Percentiles rank a stretch among this genome's conserved stretches.
Evolutionary conservation across 1,139 yeast species (phyloP).

Genomic region (Yamadazyma pseudoaaseri): DNA sequence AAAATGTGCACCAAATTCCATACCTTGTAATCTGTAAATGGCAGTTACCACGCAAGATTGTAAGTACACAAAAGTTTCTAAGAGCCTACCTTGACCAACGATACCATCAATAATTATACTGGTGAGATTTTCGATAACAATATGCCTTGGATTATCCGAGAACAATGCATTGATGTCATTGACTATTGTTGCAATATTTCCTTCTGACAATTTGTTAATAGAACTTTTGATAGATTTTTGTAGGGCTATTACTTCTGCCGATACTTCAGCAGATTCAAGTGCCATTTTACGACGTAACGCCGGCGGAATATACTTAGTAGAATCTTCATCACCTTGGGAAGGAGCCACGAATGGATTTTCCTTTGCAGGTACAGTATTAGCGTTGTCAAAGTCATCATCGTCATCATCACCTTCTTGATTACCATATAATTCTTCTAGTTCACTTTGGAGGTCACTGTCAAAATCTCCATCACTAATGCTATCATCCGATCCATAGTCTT

Average conservation of each 20-base stretch:
- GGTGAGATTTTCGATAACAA: constrained; percentile 70
- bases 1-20: constrained; percentile 87
- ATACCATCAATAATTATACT: constrained; percentile 64
- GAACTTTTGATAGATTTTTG: constrained; percentile 72
- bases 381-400: constrained; percentile 44
- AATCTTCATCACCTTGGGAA: constrained; percentile 17
- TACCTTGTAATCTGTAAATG: constrained; percentile 75
- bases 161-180: constrained; percentile 66
- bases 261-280: constrained; percentile 28
- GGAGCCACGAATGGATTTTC: constrained; percentile 87
- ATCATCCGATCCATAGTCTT: constrained; percentile 24
- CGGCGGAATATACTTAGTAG: constrained; percentile 73
- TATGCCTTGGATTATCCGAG: constrained; percentile 67
- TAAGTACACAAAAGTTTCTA: constrained; percentile 76
- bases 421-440: constrained; percentile 16
- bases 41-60: constrained; percentile 81
- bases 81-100: constrained; percentile 58
- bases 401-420: constrained; percentile 39
- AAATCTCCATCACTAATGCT: constrained; percentile 41
- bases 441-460: constrained; percentile 19
- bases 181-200: constrained; percentile 71
- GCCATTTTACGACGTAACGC: constrained; percentile 63
- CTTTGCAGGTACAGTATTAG: constrained; percentile 21
- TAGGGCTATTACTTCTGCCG: constrained; percentile 52
- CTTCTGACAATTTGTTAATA: constrained; percentile 81